These are phyloP conservation scores for Lachancea kluyveri DNA, from an alignment of 805 yeast species.

Conservation along the genomic window DNA sequence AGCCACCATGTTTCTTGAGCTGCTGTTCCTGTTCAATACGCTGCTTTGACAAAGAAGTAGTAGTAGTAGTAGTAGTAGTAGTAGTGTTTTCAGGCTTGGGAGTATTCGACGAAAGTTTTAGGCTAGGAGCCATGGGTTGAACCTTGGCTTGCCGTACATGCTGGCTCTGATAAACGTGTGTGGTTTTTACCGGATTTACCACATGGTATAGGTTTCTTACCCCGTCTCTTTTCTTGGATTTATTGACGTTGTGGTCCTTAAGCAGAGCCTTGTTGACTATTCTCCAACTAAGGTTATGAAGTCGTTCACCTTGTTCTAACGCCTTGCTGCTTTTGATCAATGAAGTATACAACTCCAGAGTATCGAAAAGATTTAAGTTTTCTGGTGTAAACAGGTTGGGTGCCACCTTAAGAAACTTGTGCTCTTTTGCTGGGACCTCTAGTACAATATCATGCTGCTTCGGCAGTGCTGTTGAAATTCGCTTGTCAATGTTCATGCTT, in stretches of 20 bases:
- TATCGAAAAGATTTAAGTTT: conserved; percentile 25
- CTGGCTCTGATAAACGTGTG: conserved; percentile 1
- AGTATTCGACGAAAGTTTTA: no score
- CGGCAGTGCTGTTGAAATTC: no score
- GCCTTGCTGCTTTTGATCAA: conserved; percentile 19
- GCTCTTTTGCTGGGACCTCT: neutral
- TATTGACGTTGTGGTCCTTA: conserved; percentile 22
- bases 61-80: no score
- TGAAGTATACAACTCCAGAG: conserved; percentile 25
- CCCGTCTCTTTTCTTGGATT: conserved; percentile 30
- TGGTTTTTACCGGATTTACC: conserved; percentile 14
- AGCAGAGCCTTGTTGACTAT: conserved; percentile 27
- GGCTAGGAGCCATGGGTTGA: no score
- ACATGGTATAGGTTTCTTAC: conserved; percentile 29
- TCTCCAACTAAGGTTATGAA: conserved; percentile 30
- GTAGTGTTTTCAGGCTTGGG: no score
- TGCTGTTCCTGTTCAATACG: no score
- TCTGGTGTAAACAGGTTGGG: conserved; percentile 30
- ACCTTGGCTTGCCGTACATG: conserved; percentile 1
- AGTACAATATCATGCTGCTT: no score
- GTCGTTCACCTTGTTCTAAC: conserved; percentile 29
- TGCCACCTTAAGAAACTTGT: conserved; percentile 24
- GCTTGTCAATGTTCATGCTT: no score
- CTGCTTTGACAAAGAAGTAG: no score
- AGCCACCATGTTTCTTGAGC: no score